Evolutionary conservation across 2,329 filamentous ascomycete genomes (phyloP).

Genomic region (Scedosporium boydii): DNA sequence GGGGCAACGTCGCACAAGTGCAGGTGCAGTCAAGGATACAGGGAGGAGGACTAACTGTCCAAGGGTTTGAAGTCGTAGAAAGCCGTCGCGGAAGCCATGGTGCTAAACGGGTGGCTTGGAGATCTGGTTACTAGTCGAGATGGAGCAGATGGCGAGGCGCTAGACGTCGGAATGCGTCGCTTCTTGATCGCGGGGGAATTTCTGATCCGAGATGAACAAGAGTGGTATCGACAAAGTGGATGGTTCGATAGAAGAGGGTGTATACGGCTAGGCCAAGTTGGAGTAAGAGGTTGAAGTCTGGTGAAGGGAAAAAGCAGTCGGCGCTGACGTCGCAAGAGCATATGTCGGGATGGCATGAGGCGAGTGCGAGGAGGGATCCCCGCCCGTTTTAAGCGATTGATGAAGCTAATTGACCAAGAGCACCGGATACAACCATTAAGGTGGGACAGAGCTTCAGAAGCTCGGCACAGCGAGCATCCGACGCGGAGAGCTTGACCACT

Average conservation of each 20-base stretch:
- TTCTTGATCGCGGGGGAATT: neutral
- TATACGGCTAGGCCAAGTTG: neutral
- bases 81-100: constrained; percentile 36
- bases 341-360: neutral
- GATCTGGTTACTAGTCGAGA: constrained; percentile 2
- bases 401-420: neutral
- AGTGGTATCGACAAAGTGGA: neutral
- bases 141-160: neutral
- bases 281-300: neutral
- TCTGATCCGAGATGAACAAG: neutral
- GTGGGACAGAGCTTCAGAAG: neutral
- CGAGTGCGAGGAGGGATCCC: neutral
- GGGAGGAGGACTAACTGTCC: constrained; percentile 53
- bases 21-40: neutral
- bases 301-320: neutral
- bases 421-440: neutral
- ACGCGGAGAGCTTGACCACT: neutral
- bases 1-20: neutral
- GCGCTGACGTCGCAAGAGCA: neutral
- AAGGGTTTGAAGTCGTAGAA: constrained; percentile 82
- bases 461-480: neutral
- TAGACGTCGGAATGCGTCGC: neutral
- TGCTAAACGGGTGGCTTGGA: constrained; percentile 46
- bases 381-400: neutral
- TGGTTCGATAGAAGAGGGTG: neutral